Evolutionary conservation across 2,329 filamentous ascomycete genomes (phyloP).

Genomic region (Aspergillus aculeatinus): DNA sequence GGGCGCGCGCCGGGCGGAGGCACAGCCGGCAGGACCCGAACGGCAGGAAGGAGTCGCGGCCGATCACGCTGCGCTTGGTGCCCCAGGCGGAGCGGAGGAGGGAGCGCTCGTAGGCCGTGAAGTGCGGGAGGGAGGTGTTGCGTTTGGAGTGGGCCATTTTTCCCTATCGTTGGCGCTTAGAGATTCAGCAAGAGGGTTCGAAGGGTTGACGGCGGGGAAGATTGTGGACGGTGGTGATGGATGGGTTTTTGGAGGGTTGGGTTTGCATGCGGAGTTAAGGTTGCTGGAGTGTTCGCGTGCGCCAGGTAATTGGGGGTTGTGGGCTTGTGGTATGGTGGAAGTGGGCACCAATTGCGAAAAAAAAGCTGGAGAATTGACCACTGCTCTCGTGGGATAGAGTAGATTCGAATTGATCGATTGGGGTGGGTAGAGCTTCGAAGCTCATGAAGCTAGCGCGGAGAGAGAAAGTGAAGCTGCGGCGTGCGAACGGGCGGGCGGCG

Average conservation of each 20-base stretch:
- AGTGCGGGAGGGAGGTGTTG: constrained; percentile 89
- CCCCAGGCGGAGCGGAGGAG: constrained; percentile 81
- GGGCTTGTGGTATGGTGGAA: background rate
- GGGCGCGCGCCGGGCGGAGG: constrained; percentile 74
- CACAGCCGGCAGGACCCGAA: constrained; percentile 89
- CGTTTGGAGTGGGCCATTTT: constrained; percentile 63
- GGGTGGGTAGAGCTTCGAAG: background rate
- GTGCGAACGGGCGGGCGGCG: background rate
- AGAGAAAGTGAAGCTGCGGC: background rate
- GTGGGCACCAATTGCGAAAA: background rate
- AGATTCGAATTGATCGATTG: background rate
- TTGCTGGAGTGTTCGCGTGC: too few relatives aligned
- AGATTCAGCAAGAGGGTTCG: too few relatives aligned
- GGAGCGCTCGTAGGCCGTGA: constrained; percentile 86
- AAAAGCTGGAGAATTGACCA: too few relatives aligned
- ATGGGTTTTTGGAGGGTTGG: background rate
- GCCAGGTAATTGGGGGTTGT: background rate
- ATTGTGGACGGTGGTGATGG: too few relatives aligned
- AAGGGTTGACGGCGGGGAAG: too few relatives aligned
- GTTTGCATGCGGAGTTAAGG: background rate
- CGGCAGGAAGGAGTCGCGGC: constrained; percentile 85
- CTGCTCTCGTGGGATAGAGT: background rate
- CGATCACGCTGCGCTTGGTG: constrained; percentile 76
- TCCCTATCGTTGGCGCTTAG: too few relatives aligned
- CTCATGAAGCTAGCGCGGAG: constrained; percentile 1